Evolutionary conservation across 139 green algal genomes (phyloP), one percentile per base, ranked within the genome.

Genomic region (Spirogloea muscicola): DNA sequence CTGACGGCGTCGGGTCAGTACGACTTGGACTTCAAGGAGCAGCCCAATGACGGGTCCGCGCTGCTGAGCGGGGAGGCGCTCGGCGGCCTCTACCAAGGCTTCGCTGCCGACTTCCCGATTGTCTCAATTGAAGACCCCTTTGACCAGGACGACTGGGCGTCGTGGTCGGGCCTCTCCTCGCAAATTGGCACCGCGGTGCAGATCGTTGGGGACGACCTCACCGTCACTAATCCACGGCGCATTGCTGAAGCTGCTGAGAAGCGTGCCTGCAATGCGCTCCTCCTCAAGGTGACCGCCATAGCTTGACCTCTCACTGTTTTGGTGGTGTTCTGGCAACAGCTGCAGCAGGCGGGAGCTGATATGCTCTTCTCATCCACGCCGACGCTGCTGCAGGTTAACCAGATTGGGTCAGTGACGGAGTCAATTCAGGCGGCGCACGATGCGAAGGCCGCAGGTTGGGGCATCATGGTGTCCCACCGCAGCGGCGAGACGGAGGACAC

Each of bases 101-200:
- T 83, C 33, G 42, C 40, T 9, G 52, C 43, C 7, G 86, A 96
- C 79, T 99, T 95, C 84, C 91, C 91, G 36, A 89, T 99, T 60
- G 84, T 98, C 69, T 91, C 89, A 43, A 98, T 99, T 68, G 94
- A 99, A 87, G 94, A 99, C 84, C 94, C 94, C 73, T 99, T 97
- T 68, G 95, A 99, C 85, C 90, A 96, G 87, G 94, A 99, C 76
- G 94, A 98, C 89, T 97, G 91, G 84, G 92, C 94, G 62, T 82
- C 89, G 58, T 89, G 84, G 40, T 68, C 79, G 29, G 59, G 72
- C 46, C 81, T 98, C 33, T 96, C 89, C 6, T 63, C 90, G 90
- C 83, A n/a, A 9, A 10, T 81, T 31, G 43, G 43, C 3, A 48
- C 49, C 16, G n/a, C n/a, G n/a, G n/a, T n/a, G n/a, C 89, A 97